Evolutionary conservation across 202 grass and related monocot genomes (phyloP).

Genomic region (Hordeum pubiflorum): DNA sequence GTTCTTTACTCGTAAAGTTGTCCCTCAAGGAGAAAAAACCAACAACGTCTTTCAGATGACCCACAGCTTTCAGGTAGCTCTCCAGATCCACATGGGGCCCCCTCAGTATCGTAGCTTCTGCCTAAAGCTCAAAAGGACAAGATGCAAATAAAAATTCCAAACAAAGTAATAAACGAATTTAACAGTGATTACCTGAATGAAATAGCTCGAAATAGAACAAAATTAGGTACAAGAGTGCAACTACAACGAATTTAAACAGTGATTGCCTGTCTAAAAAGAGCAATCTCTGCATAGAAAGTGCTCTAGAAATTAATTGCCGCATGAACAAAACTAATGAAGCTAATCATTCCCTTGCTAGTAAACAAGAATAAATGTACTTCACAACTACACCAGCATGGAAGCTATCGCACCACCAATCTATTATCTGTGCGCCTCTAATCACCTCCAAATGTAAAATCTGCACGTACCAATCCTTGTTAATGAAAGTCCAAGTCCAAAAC

Average conservation of each 20-base stretch:
- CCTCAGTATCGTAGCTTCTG: constrained; percentile 53
- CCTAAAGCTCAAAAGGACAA: constrained; percentile 30
- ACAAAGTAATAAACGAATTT: not conserved
- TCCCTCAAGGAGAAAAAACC: constrained; percentile 46
- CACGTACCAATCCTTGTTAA: not conserved
- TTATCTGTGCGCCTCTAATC: not conserved
- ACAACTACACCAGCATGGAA: not conserved
- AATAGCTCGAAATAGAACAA: too few relatives aligned
- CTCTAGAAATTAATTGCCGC: not conserved
- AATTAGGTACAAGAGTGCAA: not conserved
- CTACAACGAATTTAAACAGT: not conserved
- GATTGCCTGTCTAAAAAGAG: not conserved
- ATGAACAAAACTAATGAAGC: not conserved
- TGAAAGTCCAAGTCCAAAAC: constrained; percentile 9
- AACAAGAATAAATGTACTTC: not conserved
- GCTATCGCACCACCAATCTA: not conserved
- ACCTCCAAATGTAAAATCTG: not conserved
- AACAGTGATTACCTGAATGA: too few relatives aligned
- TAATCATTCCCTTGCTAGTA: not conserved
- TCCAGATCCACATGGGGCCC: constrained; percentile 61
- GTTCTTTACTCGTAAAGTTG: constrained; percentile 41
- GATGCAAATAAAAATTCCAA: not conserved
- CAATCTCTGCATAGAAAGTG: not conserved
- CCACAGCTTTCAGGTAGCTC: constrained; percentile 57
- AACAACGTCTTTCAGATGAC: constrained; percentile 43